Base-by-base conservation (phyloP, 441 rosid species). In the Gossypium schwendimanii region DNA sequence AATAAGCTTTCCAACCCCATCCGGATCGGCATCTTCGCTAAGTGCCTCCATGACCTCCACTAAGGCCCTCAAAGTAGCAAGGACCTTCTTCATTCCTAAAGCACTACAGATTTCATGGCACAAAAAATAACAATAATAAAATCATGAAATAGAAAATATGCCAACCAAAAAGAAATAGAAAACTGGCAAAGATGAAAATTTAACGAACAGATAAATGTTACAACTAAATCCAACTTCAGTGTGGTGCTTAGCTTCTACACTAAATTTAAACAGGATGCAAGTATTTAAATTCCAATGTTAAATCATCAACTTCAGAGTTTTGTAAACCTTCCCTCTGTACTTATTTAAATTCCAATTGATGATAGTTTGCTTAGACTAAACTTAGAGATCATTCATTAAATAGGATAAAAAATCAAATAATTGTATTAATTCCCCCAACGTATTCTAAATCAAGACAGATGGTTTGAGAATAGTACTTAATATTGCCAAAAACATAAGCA, bases 41-140 rank as follows among this genome's bases (percentile, higher is more conserved):
- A 96, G 96, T 33, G 85, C 87, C 82, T 92, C 98, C 93, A 96
- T 85, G 69, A 96, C 98, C 74, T 96, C 97, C 17, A 87, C 81
- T 72, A 96, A 83, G 76, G 97, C 99, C 86, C 88, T 89, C 84
- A 92, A 76, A 57, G 90, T 96, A 74, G 96, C 87, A 75, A 96
- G 86, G 23, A 92, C 87, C 85, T 91, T 96, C 83, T 84, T 91
- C 97, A 84, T 93, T 84, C 86, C 84, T 33, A 84, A 78, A 58
- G 73, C 68, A 49, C 77, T 66, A 31, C 15, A 41, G 10, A 54
- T 23, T 12, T 31, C 81, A 84, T 80, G 77, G 65, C 69, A 68
- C 9, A 60, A 68, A 44, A 21, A 3, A 44, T 49, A 15, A 70
- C 7, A 17, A 52, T 6, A 15, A 65, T 11, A 73, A 10, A 41